Evolutionary conservation across 345 rosid species (phyloP).

Genomic region (Iberis pinnata): DNA sequence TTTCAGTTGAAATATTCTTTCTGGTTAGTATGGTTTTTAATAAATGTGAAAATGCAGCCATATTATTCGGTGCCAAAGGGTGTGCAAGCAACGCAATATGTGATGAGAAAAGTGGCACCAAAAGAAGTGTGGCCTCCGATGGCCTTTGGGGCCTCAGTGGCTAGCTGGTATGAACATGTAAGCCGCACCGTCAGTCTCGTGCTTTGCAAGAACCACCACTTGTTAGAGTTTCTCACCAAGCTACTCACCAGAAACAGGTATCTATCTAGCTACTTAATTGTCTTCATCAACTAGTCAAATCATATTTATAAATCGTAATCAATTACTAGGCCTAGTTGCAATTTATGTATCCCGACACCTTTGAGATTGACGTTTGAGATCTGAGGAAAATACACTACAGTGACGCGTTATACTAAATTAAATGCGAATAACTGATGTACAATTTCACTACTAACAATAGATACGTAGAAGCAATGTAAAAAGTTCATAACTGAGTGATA

Average conservation of each 20-base stretch:
- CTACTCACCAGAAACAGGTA: conserved; percentile 83
- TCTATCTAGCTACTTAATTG: background rate
- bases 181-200: conserved; percentile 73
- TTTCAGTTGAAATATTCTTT: background rate
- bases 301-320: background rate
- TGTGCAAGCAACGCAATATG: conserved; percentile 60
- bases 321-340: background rate
- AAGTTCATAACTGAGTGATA: conserved; percentile 16
- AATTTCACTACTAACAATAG: background rate
- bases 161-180: conserved; percentile 95
- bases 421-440: background rate
- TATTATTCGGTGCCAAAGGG: conserved; percentile 77
- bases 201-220: conserved; percentile 80
- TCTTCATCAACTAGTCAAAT: background rate
- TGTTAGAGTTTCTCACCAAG: conserved; percentile 76
- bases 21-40: background rate
- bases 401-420: background rate
- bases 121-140: conserved; percentile 83
- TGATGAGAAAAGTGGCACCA: conserved; percentile 77
- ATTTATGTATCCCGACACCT: background rate
- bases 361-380: conserved; percentile 3
- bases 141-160: conserved; percentile 77
- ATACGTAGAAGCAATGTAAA: background rate
- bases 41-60: conserved; percentile 48
- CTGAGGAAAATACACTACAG: conserved; percentile 11